Base-by-base conservation (phyloP, 495 filamentous ascomycete genomes). In the Wilcoxina mikolae region DNA sequence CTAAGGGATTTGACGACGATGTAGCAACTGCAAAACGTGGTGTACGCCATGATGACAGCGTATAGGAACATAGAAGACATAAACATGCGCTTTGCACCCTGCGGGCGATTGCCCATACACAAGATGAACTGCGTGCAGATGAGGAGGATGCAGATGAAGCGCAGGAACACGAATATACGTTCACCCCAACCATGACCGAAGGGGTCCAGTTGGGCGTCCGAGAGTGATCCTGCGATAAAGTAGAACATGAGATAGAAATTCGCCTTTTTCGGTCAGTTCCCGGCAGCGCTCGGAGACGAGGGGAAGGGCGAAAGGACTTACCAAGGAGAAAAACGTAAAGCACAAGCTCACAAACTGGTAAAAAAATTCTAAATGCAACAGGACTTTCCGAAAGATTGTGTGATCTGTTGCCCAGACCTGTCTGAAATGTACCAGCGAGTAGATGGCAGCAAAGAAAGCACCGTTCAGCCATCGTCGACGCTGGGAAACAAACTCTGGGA, bases 241-340 rank as follows among this genome's bases (percentile, higher is more conserved):
- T 87, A 96, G 69, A 99, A 99, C 58, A 87, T 91, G 49, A 99
- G 78, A 66, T 96, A 99, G 71, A 96, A 99, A 69, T 99, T 99
- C 62, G 91, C 90, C 78, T 80, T 24, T 29, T 15, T 0, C 2
- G 43, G 29, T 3, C 17, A 33, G 31, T n/a, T n/a, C n/a, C n/a
- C n/a, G n/a, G n/a, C n/a, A n/a, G n/a, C n/a, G n/a, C n/a, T n/a
- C n/a, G n/a, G n/a, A n/a, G n/a, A n/a, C n/a, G n/a, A n/a, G n/a
- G n/a, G n/a, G n/a, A n/a, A n/a, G n/a, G 26, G 4, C n/a, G n/a
- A 47, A 33, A 25, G 22, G 9, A 70, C 72, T 57, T 64, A 78
- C 79, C 55, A 99, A 79, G 12, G 91, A 94, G 71, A 99, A 94
- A 71, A 85, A 99, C 31, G 93, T 99, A 71, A 99, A 99, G 41